Evolutionary conservation across 2,329 filamentous ascomycete genomes (phyloP).

Genomic region (Colletotrichum sp.): DNA sequence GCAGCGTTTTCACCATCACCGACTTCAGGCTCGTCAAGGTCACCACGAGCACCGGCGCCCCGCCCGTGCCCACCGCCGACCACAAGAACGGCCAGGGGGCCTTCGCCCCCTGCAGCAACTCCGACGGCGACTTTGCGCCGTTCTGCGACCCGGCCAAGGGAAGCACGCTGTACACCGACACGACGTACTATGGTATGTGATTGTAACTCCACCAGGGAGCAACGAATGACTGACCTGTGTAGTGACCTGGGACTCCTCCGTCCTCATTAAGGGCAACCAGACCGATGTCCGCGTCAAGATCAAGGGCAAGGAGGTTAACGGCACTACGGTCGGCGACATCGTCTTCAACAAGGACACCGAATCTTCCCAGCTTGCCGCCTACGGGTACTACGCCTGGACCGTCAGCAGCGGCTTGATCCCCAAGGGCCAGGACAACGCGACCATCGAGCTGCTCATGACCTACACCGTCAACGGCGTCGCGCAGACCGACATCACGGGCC

Average conservation of each 20-base stretch:
- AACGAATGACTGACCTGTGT: neutral
- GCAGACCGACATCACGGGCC: conserved; percentile 39
- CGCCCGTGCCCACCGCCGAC: conserved; percentile 49
- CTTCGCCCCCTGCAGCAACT: conserved; percentile 56
- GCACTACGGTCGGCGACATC: conserved; percentile 30
- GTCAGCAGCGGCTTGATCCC: conserved; percentile 30
- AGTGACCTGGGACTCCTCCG: conserved; percentile 64
- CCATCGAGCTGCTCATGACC: conserved; percentile 29
- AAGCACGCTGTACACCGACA: conserved; percentile 47
- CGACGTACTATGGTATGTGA: conserved; percentile 56
- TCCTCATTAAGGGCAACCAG: conserved; percentile 49
- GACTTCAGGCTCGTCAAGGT: conserved; percentile 39
- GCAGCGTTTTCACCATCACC: conserved; percentile 43
- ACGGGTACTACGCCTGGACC: conserved; percentile 35
- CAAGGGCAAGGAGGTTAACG: conserved; percentile 45
- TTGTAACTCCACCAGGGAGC: neutral
- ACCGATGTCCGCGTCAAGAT: conserved; percentile 34
- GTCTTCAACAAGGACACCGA: conserved; percentile 17
- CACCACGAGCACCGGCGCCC: conserved; percentile 46
- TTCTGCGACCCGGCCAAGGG: conserved; percentile 55
- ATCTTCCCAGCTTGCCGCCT: conserved; percentile 17
- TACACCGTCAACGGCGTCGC: conserved; percentile 38
- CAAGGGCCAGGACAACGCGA: conserved; percentile 29
- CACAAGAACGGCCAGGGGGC: conserved; percentile 47
- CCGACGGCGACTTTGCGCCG: conserved; percentile 50